Conservation (phyloP, 805 yeast genomes). For the Phaffomyces thermotolerans region DNA sequence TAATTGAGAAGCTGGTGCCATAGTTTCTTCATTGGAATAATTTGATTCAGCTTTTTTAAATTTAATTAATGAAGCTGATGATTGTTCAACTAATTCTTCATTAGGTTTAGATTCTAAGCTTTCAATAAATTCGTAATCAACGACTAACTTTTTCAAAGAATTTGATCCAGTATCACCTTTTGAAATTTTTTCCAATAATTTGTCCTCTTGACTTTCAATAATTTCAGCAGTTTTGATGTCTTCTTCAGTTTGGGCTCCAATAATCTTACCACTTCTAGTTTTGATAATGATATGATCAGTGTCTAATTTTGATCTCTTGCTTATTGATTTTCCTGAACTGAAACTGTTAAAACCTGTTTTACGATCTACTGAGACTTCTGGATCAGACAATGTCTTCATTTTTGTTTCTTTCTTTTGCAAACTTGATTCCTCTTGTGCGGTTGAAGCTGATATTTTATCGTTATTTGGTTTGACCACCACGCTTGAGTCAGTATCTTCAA, state of each 20-base stretch:
- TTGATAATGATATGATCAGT: constrained; percentile 20
- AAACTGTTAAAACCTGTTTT: too few species aligned
- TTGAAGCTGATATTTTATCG: too few species aligned
- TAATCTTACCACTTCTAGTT: constrained; percentile 25
- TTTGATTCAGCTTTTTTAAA: not conserved
- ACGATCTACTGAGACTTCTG: too few species aligned
- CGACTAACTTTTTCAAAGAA: constrained; percentile 10
- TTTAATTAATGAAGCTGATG: not conserved
- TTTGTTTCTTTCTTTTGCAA: too few species aligned
- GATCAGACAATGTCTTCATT: too few species aligned
- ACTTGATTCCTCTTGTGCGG: too few species aligned
- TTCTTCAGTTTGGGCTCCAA: constrained; percentile 24
- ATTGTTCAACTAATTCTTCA: too few species aligned
- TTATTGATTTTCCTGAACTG: constrained; percentile 1
- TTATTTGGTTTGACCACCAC: too few species aligned
- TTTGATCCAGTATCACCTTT: constrained; percentile 11
- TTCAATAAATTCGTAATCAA: constrained; percentile 12
- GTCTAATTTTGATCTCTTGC: not conserved
- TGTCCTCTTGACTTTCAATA: constrained; percentile 16
- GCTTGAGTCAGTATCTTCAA: too few species aligned
- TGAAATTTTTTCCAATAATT: constrained; percentile 16
- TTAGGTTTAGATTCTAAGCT: not conserved
- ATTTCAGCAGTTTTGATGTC: constrained; percentile 19
- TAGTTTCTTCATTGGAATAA: not conserved
- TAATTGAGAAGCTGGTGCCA: not conserved